Percentiles rank a stretch among this genome's conserved stretches.
Conservation (phyloP, 2,329 filamentous ascomycete species). For the Grosmannia huntii region DNA sequence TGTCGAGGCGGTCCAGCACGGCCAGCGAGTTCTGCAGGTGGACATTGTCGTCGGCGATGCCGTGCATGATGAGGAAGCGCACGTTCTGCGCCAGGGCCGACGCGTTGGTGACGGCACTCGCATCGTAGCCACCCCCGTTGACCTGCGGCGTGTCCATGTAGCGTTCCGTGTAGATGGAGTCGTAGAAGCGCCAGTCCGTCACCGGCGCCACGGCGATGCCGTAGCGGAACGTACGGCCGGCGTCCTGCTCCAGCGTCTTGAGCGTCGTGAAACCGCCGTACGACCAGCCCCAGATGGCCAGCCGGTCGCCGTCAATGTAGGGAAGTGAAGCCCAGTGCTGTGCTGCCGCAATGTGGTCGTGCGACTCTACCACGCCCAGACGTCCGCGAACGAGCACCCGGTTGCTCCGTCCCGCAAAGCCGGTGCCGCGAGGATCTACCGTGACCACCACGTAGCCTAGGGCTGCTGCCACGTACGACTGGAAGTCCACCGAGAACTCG, state of each 20-base stretch:
- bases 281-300: constrained; percentile 98
- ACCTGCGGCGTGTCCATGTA: constrained; percentile 93
- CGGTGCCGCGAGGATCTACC: constrained; percentile 85
- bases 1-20: constrained; percentile 73
- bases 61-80: constrained; percentile 91
- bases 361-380: constrained; percentile 72
- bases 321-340: constrained; percentile 68
- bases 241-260: constrained; percentile 88
- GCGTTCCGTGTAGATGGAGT: constrained; percentile 85
- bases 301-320: constrained; percentile 69
- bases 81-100: constrained; percentile 61
- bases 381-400: constrained; percentile 73
- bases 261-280: constrained; percentile 92
- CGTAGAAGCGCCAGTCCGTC: constrained; percentile 96
- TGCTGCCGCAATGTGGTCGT: constrained; percentile 83
- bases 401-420: constrained; percentile 73
- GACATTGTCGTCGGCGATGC: constrained; percentile 93
- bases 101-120: constrained; percentile 61
- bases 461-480: constrained; percentile 72
- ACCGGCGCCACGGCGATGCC: constrained; percentile 97
- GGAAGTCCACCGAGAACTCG: constrained; percentile 73
- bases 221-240: constrained; percentile 80
- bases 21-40: constrained; percentile 91
- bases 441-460: constrained; percentile 92
- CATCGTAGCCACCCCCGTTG: constrained; percentile 66